A percentile compares a stretch with the other conserved stretches of the same genome.
These are phyloP conservation scores for Saccharomyces eubayanus DNA, from an alignment of 805 yeast species.

Conservation along the genomic window DNA sequence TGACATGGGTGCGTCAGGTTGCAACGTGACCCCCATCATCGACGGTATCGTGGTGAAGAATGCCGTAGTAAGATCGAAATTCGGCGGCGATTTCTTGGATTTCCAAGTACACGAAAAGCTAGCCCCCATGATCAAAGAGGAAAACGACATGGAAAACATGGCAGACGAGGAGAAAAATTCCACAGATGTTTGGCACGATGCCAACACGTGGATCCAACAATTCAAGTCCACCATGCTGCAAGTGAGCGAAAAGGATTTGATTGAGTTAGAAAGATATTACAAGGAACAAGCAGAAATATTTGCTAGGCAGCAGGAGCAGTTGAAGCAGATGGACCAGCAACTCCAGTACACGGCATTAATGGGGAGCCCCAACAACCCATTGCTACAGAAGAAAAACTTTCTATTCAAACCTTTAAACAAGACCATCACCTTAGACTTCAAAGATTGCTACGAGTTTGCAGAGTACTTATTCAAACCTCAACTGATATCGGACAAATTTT, in stretches of 20 bases:
- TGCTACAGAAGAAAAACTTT: conserved; percentile 17
- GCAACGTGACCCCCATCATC: conserved; percentile 66
- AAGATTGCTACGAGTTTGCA: conserved; percentile 20
- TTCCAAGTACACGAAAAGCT: conserved; percentile 49
- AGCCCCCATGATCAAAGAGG: conserved; percentile 15
- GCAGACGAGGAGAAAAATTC: conserved; percentile 4
- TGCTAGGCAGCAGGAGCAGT: conserved; percentile 15
- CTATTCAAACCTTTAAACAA: conserved; percentile 9
- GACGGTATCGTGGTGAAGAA: conserved; percentile 66
- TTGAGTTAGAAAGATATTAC: conserved; percentile 19
- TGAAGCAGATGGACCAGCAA: conserved; percentile 8
- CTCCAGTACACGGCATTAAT: background rate
- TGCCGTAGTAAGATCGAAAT: conserved; percentile 57
- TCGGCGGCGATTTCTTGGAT: conserved; percentile 80
- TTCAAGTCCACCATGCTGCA: conserved; percentile 27
- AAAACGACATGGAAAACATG: conserved; percentile 1
- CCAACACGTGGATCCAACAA: conserved; percentile 26
- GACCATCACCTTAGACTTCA: conserved; percentile 19
- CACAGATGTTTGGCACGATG: conserved; percentile 19
- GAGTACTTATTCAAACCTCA: conserved; percentile 27
- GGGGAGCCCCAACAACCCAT: conserved; percentile 12
- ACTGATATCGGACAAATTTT: conserved; percentile 11
- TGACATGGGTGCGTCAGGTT: conserved; percentile 66
- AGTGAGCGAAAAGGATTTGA: conserved; percentile 21
- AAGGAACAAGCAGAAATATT: conserved; percentile 19